These are phyloP conservation scores for Oldenlandia corymbosa DNA, from an alignment of 257 asterid species.

Conservation along the genomic window DNA sequence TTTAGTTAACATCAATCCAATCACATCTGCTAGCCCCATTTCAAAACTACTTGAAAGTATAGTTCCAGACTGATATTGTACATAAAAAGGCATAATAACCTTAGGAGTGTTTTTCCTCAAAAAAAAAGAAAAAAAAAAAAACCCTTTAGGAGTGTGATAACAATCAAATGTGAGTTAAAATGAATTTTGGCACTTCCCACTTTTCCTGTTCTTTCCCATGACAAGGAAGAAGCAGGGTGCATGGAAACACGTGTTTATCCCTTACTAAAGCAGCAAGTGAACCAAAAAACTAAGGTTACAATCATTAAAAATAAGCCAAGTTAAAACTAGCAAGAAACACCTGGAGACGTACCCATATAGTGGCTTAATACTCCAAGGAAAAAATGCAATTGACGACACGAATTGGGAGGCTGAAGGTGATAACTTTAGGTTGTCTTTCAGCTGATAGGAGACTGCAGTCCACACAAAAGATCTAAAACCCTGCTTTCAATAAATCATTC, in stretches of 20 bases:
- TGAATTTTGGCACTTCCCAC: neutral
- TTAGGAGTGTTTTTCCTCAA: too few species aligned
- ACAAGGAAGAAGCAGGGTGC: neutral
- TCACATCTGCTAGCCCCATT: neutral
- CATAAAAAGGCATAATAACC: too few species aligned
- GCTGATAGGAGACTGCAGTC: slow-evolving; percentile 94
- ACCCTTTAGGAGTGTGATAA: too few species aligned
- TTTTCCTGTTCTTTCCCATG: neutral
- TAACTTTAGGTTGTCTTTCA: slow-evolving; percentile 78
- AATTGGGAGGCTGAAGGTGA: slow-evolving; percentile 95
- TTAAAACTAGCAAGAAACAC: neutral
- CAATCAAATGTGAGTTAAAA: neutral
- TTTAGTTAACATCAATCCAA: neutral
- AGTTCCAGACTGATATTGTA: neutral
- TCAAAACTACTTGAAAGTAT: neutral
- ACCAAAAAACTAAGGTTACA: neutral
- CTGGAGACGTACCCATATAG: slow-evolving; percentile 66
- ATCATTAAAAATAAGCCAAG: neutral
- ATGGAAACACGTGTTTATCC: neutral
- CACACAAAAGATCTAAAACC: slow-evolving; percentile 97
- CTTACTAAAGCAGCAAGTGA: neutral
- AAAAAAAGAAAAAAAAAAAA: too few species aligned
- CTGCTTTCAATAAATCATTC: slow-evolving; percentile 43
- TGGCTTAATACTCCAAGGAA: slow-evolving; percentile 96
- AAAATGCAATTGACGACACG: slow-evolving; percentile 78